A percentile compares a stretch with the other conserved stretches of the same genome.
These are phyloP conservation scores for Naumovozyma baii DNA, from an alignment of 805 yeast genomes.

Conservation along the genomic window DNA sequence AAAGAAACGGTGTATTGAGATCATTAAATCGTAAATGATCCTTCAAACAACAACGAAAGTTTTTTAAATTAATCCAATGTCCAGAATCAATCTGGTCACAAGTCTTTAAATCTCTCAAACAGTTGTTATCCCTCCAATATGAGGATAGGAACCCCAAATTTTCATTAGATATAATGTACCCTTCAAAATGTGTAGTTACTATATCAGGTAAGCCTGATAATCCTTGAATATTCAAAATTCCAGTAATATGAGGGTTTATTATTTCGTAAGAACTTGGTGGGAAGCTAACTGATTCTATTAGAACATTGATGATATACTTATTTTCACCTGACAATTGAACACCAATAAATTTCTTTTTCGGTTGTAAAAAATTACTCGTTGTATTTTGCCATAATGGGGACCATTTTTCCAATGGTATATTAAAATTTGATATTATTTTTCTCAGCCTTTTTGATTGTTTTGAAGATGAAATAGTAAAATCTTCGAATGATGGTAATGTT, in stretches of 20 bases:
- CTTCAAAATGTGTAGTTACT: conserved; percentile 61
- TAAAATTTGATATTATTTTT: too few species aligned
- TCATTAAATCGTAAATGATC: too few species aligned
- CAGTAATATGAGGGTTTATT: conserved; percentile 31
- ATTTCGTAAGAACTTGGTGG: background rate
- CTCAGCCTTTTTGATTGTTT: too few species aligned
- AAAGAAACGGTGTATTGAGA: too few species aligned
- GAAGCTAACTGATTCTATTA: background rate
- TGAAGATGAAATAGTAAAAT: too few species aligned
- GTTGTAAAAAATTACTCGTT: background rate
- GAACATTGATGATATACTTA: conserved; percentile 33
- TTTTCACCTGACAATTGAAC: conserved; percentile 22
- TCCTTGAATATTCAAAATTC: conserved; percentile 57
- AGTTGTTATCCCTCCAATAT: conserved; percentile 19
- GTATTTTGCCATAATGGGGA: background rate
- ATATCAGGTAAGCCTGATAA: conserved; percentile 56
- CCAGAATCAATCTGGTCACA: conserved; percentile 43
- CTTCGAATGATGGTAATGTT: too few species aligned
- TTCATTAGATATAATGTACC: conserved; percentile 16
- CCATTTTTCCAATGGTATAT: too few species aligned
- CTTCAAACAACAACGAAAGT: conserved; percentile 28
- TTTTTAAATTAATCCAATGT: conserved; percentile 53
- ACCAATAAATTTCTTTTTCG: background rate
- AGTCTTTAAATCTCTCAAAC: conserved; percentile 43
- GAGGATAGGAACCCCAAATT: conserved; percentile 17